These are phyloP conservation scores for Gynandropsis gynandra DNA, from an alignment of 345 rosid genomes.

Conservation along the genomic window DNA sequence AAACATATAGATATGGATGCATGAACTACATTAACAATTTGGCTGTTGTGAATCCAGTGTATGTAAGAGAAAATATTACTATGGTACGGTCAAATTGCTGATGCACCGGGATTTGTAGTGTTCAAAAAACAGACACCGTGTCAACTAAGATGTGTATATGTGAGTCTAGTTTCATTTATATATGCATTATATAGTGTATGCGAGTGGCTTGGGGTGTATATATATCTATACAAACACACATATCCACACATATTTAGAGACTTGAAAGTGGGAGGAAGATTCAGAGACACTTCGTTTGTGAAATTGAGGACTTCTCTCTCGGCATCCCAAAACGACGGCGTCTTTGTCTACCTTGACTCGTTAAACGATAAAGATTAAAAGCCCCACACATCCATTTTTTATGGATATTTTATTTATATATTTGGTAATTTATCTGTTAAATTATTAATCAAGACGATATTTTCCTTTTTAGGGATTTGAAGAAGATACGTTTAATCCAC, in stretches of 20 bases:
- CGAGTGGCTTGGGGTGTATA: background rate
- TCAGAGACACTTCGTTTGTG: slow-evolving; percentile 16
- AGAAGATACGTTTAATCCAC: background rate
- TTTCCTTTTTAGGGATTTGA: background rate
- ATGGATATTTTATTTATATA: slow-evolving; percentile 14
- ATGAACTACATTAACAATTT: too few species aligned
- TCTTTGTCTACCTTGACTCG: slow-evolving; percentile 18
- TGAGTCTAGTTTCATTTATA: background rate
- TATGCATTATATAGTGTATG: background rate
- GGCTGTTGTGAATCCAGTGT: too few species aligned
- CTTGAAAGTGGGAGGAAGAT: slow-evolving; percentile 21
- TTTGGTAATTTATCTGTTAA: slow-evolving; percentile 20
- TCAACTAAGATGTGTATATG: slow-evolving; percentile 8
- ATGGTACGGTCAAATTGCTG: slow-evolving; percentile 1
- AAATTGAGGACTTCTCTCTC: slow-evolving; percentile 1
- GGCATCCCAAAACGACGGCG: slow-evolving; percentile 8
- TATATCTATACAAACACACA: slow-evolving; percentile 3
- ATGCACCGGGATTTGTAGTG: slow-evolving; percentile 37
- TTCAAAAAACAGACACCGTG: slow-evolving; percentile 19
- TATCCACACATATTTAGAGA: too few species aligned
- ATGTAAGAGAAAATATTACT: too few species aligned
- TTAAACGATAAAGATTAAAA: slow-evolving; percentile 6
- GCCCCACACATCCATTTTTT: background rate
- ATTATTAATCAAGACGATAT: too few species aligned
- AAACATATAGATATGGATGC: too few species aligned